Evolutionary conservation across 306 rosid species (phyloP).

Genomic region (Citrullus colocynthis): DNA sequence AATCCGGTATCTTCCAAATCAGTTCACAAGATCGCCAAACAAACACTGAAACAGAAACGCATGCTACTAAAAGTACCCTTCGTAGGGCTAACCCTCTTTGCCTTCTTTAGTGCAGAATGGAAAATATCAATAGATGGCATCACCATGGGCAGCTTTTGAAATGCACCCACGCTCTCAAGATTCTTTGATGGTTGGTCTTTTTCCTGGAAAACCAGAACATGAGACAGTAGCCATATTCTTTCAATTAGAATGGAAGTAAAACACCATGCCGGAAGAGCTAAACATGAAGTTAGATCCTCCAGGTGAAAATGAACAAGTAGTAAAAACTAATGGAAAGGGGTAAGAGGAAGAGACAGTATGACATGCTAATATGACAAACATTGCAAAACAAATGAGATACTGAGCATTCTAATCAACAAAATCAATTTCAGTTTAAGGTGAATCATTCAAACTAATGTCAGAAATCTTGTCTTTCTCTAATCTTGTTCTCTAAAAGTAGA

Average conservation of each 20-base stretch:
- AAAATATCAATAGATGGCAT: conserved; percentile 80
- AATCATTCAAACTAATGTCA: neutral
- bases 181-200: conserved; percentile 39
- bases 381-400: neutral
- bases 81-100: conserved; percentile 60
- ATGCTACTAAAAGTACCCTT: conserved; percentile 41
- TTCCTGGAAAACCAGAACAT: conserved; percentile 6
- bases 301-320: neutral
- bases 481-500: neutral
- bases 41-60: neutral
- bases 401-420: neutral
- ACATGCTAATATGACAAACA: neutral
- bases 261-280: neutral
- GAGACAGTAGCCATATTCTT: neutral
- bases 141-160: conserved; percentile 92
- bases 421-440: neutral
- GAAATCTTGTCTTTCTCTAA: neutral
- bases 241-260: neutral
- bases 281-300: neutral
- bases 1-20: neutral
- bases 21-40: neutral
- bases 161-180: conserved; percentile 64
- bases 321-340: neutral
- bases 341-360: neutral
- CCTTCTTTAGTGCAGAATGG: conserved; percentile 69